These are phyloP conservation scores for Linum lewisii DNA, from an alignment of 345 rosid genomes.

Conservation along the genomic window DNA sequence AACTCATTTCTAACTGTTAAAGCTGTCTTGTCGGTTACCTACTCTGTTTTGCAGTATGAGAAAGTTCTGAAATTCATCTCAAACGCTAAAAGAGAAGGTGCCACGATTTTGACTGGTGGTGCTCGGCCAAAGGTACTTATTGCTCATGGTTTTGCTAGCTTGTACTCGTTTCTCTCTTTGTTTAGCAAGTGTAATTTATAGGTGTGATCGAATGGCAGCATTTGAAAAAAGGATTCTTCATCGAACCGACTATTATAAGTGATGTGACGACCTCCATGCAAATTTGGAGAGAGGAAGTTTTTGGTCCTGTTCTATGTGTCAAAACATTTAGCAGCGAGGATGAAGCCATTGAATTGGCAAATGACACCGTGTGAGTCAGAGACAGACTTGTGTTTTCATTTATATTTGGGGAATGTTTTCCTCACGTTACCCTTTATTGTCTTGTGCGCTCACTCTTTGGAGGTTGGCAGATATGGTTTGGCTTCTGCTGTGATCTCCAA, in stretches of 20 bases:
- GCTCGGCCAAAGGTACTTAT: constrained; percentile 59
- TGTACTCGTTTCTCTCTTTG: constrained; percentile 9
- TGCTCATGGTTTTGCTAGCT: constrained; percentile 9
- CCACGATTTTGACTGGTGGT: constrained; percentile 74
- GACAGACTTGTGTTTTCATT: neutral
- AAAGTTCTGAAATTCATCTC: constrained; percentile 63
- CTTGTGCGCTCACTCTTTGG: neutral
- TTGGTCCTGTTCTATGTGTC: constrained; percentile 90
- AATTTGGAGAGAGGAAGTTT: constrained; percentile 99
- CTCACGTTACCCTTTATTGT: no score
- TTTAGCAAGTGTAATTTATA: constrained; percentile 4
- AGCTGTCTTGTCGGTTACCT: constrained; percentile 5
- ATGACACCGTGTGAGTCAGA: constrained; percentile 75
- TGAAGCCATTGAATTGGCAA: constrained; percentile 90
- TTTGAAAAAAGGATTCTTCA: constrained; percentile 64
- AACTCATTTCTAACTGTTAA: no score
- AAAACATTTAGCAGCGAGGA: constrained; percentile 88
- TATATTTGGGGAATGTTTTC: no score
- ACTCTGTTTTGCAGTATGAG: constrained; percentile 51
- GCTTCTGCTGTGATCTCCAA: constrained; percentile 86
- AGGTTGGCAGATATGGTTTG: constrained; percentile 52
- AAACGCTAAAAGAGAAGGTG: constrained; percentile 87
- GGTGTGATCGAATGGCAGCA: constrained; percentile 38
- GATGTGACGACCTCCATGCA: constrained; percentile 84
- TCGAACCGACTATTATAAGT: constrained; percentile 72